Evolutionary conservation across 2,329 filamentous ascomycete genomes (phyloP), one percentile per base, ranked within the genome.

Genomic region (Xylaria arbuscula): DNA sequence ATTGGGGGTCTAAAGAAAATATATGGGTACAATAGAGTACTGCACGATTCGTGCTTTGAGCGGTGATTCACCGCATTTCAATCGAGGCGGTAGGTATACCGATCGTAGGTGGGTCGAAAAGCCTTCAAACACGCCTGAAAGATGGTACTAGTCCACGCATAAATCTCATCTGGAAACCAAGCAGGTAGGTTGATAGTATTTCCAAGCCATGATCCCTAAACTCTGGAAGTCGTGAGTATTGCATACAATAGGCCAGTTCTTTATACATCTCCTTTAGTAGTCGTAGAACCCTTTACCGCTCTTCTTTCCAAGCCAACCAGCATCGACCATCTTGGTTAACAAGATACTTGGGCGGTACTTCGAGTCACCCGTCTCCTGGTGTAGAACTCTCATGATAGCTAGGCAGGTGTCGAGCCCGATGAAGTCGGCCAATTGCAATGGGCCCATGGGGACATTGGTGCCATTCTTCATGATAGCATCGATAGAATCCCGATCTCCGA

Each of bases 401-500:
- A 98, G 83, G 78, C 96, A 99, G 0, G 96, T 99, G 79, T 99
- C 96, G 53, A 99, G 86, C 8, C 96, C 96, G 76, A 99, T 98
- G 77, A 99, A 99, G 81, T 99, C 96, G 2, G 96, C 96, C 75
- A 99, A 83, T 76, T 94, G 91, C 72, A 99, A 85, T 10, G 96
- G 96, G 0, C 96, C 96, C 96, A 99, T 99, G 28, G 96, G 96
- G 48, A 99, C 96, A 78, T 97, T 97, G 24, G 96, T 99, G 55
- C 96, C 96, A 75, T 98, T 98, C 88, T 97, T 98, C 96, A 99
- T 99, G 76, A 99, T 99, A 72, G 88, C 90, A 78, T 99, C 96
- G 73, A 99, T 99, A 72, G 95, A 92, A 77, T 98, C 94, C 74
- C 92, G 91, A 72, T 89, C 87, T 19, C 96, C 96, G 0, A 99